Evolutionary conservation across 1,139 yeast species (phyloP).

Genomic region (Suhomyces coccinellae): DNA sequence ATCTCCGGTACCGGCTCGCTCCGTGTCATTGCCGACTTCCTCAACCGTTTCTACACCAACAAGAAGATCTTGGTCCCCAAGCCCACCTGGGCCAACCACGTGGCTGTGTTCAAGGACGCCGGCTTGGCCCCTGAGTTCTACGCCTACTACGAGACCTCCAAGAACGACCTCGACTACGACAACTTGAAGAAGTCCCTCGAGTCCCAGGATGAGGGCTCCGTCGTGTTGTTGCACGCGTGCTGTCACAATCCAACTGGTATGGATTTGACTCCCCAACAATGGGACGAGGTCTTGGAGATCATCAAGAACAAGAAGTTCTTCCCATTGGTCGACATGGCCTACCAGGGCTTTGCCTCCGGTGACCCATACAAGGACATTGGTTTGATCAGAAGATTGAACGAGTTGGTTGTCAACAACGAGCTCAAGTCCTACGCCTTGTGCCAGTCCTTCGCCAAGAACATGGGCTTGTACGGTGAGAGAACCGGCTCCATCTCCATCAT

Average conservation of each 20-base stretch:
- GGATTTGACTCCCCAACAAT: slow-evolving; percentile 79
- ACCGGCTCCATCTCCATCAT: slow-evolving; percentile 83
- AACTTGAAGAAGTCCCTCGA: slow-evolving; percentile 46
- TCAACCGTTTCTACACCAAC: slow-evolving; percentile 46
- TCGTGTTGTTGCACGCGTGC: slow-evolving; percentile 85
- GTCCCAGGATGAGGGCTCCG: slow-evolving; percentile 51
- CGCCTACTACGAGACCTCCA: slow-evolving; percentile 54
- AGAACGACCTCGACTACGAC: slow-evolving; percentile 55
- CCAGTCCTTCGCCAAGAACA: slow-evolving; percentile 94
- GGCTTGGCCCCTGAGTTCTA: slow-evolving; percentile 46
- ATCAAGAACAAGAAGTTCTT: slow-evolving; percentile 56
- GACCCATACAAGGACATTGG: slow-evolving; percentile 50
- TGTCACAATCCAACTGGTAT: slow-evolving; percentile 98
- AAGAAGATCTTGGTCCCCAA: slow-evolving; percentile 57
- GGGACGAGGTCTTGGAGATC: slow-evolving; percentile 69
- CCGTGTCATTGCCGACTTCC: slow-evolving; percentile 56
- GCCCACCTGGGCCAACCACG: slow-evolving; percentile 80
- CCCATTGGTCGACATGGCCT: slow-evolving; percentile 87
- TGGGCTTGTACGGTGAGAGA: slow-evolving; percentile 96
- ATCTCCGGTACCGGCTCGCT: slow-evolving; percentile 63
- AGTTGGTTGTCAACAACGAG: slow-evolving; percentile 47
- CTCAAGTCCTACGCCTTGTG: slow-evolving; percentile 64
- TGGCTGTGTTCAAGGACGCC: slow-evolving; percentile 54
- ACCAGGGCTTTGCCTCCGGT: slow-evolving; percentile 92
- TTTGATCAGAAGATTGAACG: slow-evolving; percentile 50